These are phyloP conservation scores for Xylariaceae sp. DNA, from an alignment of 2,329 filamentous ascomycete genomes.

Conservation along the genomic window DNA sequence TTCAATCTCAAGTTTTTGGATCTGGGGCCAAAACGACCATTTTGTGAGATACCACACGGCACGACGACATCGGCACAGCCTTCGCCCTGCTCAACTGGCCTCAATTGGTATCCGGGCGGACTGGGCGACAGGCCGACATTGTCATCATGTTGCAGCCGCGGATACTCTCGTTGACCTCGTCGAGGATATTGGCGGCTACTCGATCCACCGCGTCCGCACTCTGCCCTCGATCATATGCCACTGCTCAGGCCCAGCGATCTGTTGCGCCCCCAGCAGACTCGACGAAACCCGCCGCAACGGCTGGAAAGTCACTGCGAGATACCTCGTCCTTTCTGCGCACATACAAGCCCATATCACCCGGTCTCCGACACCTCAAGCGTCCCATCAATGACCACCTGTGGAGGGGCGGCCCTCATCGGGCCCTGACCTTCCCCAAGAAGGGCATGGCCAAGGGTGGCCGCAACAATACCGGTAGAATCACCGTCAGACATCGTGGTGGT, in stretches of 20 bases:
- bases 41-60: slow-evolving; percentile 7
- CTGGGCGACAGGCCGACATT: slow-evolving; percentile 18
- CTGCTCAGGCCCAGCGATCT: slow-evolving; percentile 1
- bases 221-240: slow-evolving; percentile 30
- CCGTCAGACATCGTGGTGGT: slow-evolving; percentile 87
- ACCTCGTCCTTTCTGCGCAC: slow-evolving; percentile 63
- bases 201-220: slow-evolving; percentile 19
- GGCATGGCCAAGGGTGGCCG: slow-evolving; percentile 90
- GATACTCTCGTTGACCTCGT: slow-evolving; percentile 23
- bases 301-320: slow-evolving; percentile 21
- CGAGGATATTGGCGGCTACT: slow-evolving; percentile 27
- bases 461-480: slow-evolving; percentile 82
- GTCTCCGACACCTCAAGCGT: slow-evolving; percentile 84
- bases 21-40: background rate
- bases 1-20: slow-evolving; percentile 27
- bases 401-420: slow-evolving; percentile 82
- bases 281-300: slow-evolving; percentile 6
- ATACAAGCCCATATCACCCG: slow-evolving; percentile 91
- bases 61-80: background rate
- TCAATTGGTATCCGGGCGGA: slow-evolving; percentile 5
- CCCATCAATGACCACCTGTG: slow-evolving; percentile 96
- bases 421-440: slow-evolving; percentile 87
- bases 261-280: slow-evolving; percentile 16
- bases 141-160: slow-evolving; percentile 34
- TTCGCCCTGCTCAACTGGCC: slow-evolving; percentile 5